Evolutionary conservation across 2,329 filamentous ascomycete genomes (phyloP).

Genomic region (Falciphora oryzae): DNA sequence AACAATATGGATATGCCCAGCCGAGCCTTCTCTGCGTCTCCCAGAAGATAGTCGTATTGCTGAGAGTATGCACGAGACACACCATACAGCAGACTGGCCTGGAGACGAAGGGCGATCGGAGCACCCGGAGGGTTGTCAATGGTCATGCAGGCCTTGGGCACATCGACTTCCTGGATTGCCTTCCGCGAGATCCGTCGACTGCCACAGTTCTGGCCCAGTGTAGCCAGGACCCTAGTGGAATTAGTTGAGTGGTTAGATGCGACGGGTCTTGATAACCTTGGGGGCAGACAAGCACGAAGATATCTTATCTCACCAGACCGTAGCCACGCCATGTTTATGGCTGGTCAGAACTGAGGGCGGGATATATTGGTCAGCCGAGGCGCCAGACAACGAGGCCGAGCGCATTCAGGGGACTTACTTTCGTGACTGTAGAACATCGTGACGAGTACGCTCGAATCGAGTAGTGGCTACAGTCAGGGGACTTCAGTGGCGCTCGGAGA

Average conservation of each 20-base stretch:
- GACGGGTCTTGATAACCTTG: background rate
- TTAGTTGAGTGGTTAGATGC: background rate
- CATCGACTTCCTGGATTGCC: conserved; percentile 81
- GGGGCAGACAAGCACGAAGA: background rate
- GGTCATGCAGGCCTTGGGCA: conserved; percentile 80
- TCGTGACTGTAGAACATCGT: conserved; percentile 69
- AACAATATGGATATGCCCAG: conserved; percentile 66
- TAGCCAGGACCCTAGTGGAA: conserved; percentile 74
- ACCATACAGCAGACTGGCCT: conserved; percentile 82
- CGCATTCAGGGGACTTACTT: conserved; percentile 49
- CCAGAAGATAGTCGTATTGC: conserved; percentile 80
- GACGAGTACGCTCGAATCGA: background rate
- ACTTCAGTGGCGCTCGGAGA: background rate
- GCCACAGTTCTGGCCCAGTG: conserved; percentile 66
- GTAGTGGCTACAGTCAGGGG: background rate
- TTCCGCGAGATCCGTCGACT: conserved; percentile 74
- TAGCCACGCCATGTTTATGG: conserved; percentile 85
- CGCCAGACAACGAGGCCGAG: conserved; percentile 15
- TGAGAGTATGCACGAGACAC: conserved; percentile 80
- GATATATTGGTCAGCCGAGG: background rate
- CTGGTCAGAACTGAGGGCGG: conserved; percentile 63
- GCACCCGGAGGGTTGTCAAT: conserved; percentile 72
- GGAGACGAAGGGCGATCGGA: conserved; percentile 83
- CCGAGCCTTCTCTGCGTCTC: conserved; percentile 71
- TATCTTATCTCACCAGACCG: conserved; percentile 66